Percentiles rank a stretch among this genome's conserved stretches.
These are phyloP conservation scores for Reutealis trisperma DNA, from an alignment of 345 rosid genomes.

Conservation along the genomic window DNA sequence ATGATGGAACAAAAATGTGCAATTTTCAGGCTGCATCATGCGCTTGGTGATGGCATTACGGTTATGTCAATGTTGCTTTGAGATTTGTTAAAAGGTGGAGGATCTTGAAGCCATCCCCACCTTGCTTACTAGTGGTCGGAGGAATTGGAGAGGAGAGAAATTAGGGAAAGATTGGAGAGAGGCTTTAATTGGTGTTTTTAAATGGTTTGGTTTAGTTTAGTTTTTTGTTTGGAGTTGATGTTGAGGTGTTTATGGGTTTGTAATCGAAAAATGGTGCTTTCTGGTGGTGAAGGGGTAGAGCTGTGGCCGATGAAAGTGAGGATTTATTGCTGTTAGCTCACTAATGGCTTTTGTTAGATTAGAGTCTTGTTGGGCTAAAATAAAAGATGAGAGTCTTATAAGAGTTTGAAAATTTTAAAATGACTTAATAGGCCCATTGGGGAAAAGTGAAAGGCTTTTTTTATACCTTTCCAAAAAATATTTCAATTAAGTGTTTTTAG, in stretches of 20 bases:
- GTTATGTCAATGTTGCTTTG: constrained; percentile 55
- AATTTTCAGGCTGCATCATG: constrained; percentile 55
- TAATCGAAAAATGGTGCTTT: constrained; percentile 41
- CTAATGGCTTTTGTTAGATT: no score
- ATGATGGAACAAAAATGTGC: constrained; percentile 34
- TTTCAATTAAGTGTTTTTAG: no score
- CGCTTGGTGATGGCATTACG: constrained; percentile 62
- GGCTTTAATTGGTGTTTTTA: constrained; percentile 18
- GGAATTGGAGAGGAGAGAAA: background rate
- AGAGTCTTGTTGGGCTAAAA: no score
- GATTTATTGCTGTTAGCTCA: no score
- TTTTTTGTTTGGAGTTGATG: constrained; percentile 35
- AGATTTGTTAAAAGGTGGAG: constrained; percentile 34
- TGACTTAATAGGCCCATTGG: no score
- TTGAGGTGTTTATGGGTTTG: constrained; percentile 35
- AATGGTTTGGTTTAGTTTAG: constrained; percentile 41
- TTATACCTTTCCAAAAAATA: no score
- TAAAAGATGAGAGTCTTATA: no score
- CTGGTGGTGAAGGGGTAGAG: constrained; percentile 71
- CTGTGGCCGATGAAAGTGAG: constrained; percentile 62
- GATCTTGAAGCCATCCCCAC: constrained; percentile 41
- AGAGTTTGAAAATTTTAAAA: no score
- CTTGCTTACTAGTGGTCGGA: constrained; percentile 4
- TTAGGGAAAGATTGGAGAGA: constrained; percentile 15
- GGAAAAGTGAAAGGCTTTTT: no score